Evolutionary conservation across 2,329 filamentous ascomycete genomes (phyloP), one percentile per base, ranked within the genome.

Genomic region (Aspergillus fijiensis): DNA sequence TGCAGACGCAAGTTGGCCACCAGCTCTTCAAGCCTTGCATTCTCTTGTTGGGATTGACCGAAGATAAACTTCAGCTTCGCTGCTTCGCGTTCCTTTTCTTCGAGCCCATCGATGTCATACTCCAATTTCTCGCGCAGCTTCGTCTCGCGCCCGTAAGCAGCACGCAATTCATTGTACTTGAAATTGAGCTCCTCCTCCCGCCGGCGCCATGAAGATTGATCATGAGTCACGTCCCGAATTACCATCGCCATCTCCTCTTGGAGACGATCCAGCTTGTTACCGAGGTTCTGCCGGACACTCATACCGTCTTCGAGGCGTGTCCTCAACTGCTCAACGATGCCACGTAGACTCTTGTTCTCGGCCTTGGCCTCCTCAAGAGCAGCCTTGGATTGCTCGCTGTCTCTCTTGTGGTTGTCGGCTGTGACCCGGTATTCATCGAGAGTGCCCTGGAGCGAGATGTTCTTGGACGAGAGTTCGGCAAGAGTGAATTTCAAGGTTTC

Each of bases 191-290:
- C 80, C 60, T 87, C 81, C 67, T 87, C 85, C 59, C 78, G 89
- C 77, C 90, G 89, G 69, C 87, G 86, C 78, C 90, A 93, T 39
- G 85, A 83, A 31, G 89, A 87, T 72, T 93, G 94, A 72, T 98
- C 93, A 68, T 90, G 87, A 23, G 89, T 87, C 63, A 97, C 87
- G 63, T 96, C 89, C 51, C 87, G 86, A 56, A 91, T 88, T 52
- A 92, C 90, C 58, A 82, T 82, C 33, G 87, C 85, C 89, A 98
- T 94, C 67, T 97, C 92, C 64, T 92, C 86, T 76, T 98, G 93
- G 45, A 99, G 81, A 61, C 87, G 87, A 67, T 94, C 86, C 70
- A 97, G 90, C 76, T 95, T 96, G 73, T 82, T 82, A 66, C 92
- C 89, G 85, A 96, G 93, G 62, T 84, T 87, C 72, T 96, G 91